Conservation (phyloP, 441 rosid genomes). For the Arabidopsis lyrata region DNA sequence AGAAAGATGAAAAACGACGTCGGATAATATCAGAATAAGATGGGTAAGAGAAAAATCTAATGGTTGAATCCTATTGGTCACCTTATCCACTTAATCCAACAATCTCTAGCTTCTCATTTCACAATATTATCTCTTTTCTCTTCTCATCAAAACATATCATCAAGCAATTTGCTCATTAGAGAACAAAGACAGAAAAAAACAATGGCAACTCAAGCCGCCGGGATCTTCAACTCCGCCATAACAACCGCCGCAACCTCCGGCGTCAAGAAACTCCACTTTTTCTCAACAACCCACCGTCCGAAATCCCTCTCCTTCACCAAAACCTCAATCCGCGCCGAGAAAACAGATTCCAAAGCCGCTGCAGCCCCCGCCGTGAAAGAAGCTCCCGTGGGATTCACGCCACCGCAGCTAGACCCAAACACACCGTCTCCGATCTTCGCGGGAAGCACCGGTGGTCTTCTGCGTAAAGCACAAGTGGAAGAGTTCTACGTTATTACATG, state of each 20-base stretch:
- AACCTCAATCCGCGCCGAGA: slow-evolving; percentile 50
- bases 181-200: neutral
- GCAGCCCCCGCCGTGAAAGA: slow-evolving; percentile 43
- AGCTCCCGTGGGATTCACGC: slow-evolving; percentile 84
- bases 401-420: slow-evolving; percentile 72
- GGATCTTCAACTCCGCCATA: slow-evolving; percentile 51
- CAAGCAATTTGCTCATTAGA: slow-evolving; percentile 18
- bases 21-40: slow-evolving; percentile 1
- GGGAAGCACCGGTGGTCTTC: slow-evolving; percentile 81
- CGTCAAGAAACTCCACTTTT: slow-evolving; percentile 46
- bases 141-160: slow-evolving; percentile 21
- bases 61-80: slow-evolving; percentile 44
- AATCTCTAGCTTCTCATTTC: slow-evolving; percentile 40
- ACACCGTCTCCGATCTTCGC: slow-evolving; percentile 88
- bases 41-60: slow-evolving; percentile 48
- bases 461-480: slow-evolving; percentile 80
- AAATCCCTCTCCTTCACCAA: slow-evolving; percentile 52
- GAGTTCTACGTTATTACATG: slow-evolving; percentile 88
- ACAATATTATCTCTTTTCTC: slow-evolving; percentile 34
- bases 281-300: slow-evolving; percentile 45
- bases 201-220: slow-evolving; percentile 58
- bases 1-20: slow-evolving; percentile 28
- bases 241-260: slow-evolving; percentile 49
- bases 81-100: slow-evolving; percentile 45
- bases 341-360: slow-evolving; percentile 31